Evolutionary conservation across 1,284 basidiomycete species (phyloP).

Genomic region (Uromyces viciae-fabae): DNA sequence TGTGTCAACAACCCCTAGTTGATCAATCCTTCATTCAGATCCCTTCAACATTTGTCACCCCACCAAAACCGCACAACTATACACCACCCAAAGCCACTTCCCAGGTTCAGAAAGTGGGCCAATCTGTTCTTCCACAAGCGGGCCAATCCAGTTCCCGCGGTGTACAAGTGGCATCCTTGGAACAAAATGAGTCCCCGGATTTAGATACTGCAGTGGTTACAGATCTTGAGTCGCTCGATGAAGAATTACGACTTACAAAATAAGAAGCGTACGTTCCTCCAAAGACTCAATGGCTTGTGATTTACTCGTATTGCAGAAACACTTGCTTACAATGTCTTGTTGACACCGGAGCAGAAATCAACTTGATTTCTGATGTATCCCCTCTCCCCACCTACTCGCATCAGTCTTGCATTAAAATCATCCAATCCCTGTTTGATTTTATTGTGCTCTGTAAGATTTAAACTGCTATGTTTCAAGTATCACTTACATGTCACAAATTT

Average conservation of each 20-base stretch:
- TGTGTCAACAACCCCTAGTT: not conserved
- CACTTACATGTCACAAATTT: too few relatives aligned
- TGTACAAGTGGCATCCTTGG: too few relatives aligned
- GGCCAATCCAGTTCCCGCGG: too few relatives aligned
- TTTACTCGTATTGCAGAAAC: not conserved
- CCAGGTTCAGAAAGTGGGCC: too few relatives aligned
- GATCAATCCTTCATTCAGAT: not conserved
- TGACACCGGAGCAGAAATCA: not conserved
- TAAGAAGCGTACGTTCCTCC: not conserved
- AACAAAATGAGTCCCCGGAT: too few relatives aligned
- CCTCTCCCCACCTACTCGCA: not conserved
- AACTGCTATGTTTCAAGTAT: too few relatives aligned
- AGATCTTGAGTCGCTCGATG: not conserved
- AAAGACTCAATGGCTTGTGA: not conserved
- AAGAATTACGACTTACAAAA: not conserved
- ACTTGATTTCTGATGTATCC: not conserved
- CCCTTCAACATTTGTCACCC: not conserved
- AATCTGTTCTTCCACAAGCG: too few relatives aligned
- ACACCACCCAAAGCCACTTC: too few relatives aligned
- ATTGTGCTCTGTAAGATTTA: too few relatives aligned
- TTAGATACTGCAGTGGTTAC: not conserved
- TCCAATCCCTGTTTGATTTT: too few relatives aligned
- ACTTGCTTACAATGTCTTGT: not conserved
- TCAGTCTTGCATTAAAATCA: not conserved
- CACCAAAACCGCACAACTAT: too few relatives aligned